phyloP scores from a whole-genome alignment of 306 rosid species.

The Coriaria nepalensis region DNA sequence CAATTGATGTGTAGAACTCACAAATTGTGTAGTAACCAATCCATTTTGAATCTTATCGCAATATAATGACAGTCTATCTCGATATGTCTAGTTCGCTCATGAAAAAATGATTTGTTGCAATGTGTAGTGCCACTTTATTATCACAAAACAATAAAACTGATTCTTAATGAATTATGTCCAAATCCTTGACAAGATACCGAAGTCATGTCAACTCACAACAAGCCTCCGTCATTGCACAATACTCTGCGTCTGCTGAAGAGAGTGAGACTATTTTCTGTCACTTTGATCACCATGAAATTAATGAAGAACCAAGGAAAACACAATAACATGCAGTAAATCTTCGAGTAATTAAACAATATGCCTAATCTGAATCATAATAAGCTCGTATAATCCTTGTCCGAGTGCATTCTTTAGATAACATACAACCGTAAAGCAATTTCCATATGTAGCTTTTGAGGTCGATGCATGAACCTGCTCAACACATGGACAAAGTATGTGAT shows the following conservation, averaged over 20 bases:
- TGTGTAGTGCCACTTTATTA: background rate
- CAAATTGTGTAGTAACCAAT: too few species aligned
- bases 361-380: background rate
- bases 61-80: background rate
- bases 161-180: background rate
- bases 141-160: background rate
- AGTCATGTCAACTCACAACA: conserved; percentile 3
- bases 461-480: background rate
- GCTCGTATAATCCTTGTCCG: background rate
- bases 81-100: conserved; percentile 5
- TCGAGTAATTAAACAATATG: background rate
- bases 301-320: background rate
- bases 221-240: background rate
- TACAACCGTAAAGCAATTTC: background rate
- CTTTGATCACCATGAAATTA: background rate
- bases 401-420: background rate
- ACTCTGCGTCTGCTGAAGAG: background rate
- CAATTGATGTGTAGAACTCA: too few species aligned
- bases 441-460: background rate
- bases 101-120: conserved; percentile 1
- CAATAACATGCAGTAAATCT: background rate
- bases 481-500: background rate
- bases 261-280: background rate
- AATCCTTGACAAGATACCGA: background rate
- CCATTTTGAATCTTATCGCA: background rate